Conservation (phyloP, 192 early-diverging fungal genomes). For the Mortierella alpina region DNA sequence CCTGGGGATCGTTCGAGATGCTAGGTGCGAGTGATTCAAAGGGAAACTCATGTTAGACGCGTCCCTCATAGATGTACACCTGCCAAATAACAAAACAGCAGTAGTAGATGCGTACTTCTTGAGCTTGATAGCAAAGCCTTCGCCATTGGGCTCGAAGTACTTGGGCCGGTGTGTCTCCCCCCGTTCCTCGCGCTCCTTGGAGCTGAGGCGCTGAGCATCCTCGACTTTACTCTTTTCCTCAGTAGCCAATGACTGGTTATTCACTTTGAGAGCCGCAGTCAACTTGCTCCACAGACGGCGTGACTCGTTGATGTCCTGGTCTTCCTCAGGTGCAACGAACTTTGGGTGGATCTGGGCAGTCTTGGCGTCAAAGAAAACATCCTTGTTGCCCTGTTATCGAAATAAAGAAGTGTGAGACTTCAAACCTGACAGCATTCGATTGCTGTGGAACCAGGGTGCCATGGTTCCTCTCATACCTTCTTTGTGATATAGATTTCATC, state of each 20-base stretch:
- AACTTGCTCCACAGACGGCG: conserved; percentile 83
- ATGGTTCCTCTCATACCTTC: conserved; percentile 14
- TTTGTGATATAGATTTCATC: conserved; percentile 72
- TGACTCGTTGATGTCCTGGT: conserved; percentile 87
- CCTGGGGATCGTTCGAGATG: conserved; percentile 44
- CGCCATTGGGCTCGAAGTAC: conserved; percentile 66
- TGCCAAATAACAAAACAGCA: not conserved
- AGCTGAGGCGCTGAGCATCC: conserved; percentile 73
- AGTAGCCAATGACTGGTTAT: conserved; percentile 76
- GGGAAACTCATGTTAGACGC: not conserved
- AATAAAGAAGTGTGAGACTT: not conserved
- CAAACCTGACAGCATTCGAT: not conserved
- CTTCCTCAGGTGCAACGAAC: conserved; percentile 70
- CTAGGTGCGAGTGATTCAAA: conserved; percentile 11
- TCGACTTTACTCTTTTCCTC: conserved; percentile 79
- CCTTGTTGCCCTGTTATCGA: conserved; percentile 57
- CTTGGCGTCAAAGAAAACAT: conserved; percentile 80
- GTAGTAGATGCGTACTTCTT: conserved; percentile 37
- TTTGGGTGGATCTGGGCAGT: conserved; percentile 74
- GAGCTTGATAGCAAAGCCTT: conserved; percentile 57
- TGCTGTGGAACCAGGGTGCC: not conserved
- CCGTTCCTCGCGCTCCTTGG: conserved; percentile 63
- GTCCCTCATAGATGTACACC: not conserved
- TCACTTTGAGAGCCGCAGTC: conserved; percentile 73
- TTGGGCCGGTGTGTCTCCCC: conserved; percentile 66